Evolutionary conservation across 192 early-diverging fungal species (phyloP), one percentile per base, ranked within the genome.

Genomic region (Coemansia sp.): DNA sequence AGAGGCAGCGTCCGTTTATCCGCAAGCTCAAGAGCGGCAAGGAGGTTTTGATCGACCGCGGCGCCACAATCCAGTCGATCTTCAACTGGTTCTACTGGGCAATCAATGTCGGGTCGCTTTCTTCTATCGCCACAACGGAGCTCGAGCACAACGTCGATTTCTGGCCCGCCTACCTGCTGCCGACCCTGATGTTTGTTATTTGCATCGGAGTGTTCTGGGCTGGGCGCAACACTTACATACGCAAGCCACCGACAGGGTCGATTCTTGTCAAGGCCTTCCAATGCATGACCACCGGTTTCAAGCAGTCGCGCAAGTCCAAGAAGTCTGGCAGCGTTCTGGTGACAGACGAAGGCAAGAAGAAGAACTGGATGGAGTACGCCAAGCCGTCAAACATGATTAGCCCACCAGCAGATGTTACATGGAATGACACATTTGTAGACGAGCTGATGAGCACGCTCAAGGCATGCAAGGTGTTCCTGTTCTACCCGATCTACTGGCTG

Each of bases 71-170:
- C 54, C 87, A 92, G 74, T 81, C 75, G 41, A 87, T 90, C 49
- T 92, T 91, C 77, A 87, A 87, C 70, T 89, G 83, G 85, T 91
- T 91, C 70, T 93, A 93, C 76, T 84, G 83, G 85, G 62, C 75
- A 22, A 83, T 86, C 71, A 86, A 86, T 66, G 67, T 86, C n/a
- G 85, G 85, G 5, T 38, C 54, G 20, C 77, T 92, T 54, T 33
- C 86, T 73, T 65, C 83, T 81, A 58, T 87, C 49, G 82, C 73
- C 8, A 82, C 83, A 10, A 79, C 82, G 17, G 74, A 73, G 43
- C 67, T 83, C 32, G 84, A 83, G 72, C 74, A 71, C 14, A 65
- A 72, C 17, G 77, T 82, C 32, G 75, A 67, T n/a, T 85, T 80
- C 68, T 81, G 81, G 63, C 60, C 78, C 0, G 84, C 82, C 0